These are phyloP conservation scores for Dendrobium officinale DNA, from an alignment of 106 monocot genomes.

Conservation along the genomic window DNA sequence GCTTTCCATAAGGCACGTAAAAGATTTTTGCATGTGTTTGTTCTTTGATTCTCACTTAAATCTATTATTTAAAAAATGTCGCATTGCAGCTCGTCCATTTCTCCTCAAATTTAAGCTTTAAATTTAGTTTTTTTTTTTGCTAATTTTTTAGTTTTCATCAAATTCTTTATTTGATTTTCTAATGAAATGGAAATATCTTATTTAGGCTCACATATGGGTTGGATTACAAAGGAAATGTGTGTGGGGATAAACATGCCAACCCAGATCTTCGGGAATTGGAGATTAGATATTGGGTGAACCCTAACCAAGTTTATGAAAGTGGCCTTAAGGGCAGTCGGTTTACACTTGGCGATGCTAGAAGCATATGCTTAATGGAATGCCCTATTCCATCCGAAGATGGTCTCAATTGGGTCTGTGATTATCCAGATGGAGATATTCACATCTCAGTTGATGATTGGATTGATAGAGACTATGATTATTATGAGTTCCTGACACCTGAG, in stretches of 20 bases:
- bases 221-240: constrained; percentile 97
- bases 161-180: constrained; percentile 1
- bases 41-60: background rate
- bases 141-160: background rate
- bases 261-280: constrained; percentile 68
- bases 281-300: constrained; percentile 68
- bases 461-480: constrained; percentile 90
- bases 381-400: constrained; percentile 78
- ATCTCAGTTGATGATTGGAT: constrained; percentile 94
- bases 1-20: too few species aligned
- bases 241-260: constrained; percentile 67
- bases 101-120: background rate
- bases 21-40: background rate
- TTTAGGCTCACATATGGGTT: constrained; percentile 89
- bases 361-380: constrained; percentile 74
- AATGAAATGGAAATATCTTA: constrained; percentile 4
- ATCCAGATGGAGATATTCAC: constrained; percentile 94
- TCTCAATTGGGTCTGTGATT: constrained; percentile 87
- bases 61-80: background rate
- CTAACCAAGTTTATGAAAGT: constrained; percentile 70
- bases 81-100: background rate
- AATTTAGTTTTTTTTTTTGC: background rate
- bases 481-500: constrained; percentile 89
- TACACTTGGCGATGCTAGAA: constrained; percentile 47
- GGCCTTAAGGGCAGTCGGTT: constrained; percentile 42